These are phyloP conservation scores for Geotrichum carabidarum DNA, from an alignment of 1,139 yeast genomes.

Conservation along the genomic window DNA sequence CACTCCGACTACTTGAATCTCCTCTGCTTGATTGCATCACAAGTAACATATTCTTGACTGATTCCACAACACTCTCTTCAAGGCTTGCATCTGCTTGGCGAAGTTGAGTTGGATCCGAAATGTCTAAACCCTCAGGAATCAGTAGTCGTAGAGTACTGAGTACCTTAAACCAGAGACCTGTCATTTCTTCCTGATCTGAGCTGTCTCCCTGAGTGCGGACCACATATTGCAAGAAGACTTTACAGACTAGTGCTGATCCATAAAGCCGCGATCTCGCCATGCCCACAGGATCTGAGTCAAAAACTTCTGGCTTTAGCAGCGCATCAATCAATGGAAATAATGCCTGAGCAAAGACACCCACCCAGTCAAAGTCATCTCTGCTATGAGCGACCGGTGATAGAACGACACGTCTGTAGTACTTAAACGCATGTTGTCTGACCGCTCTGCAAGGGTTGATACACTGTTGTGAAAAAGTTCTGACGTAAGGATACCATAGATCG, in stretches of 20 bases:
- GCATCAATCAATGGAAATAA: conserved; percentile 70
- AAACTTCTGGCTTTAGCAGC: conserved; percentile 60
- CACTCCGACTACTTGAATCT: conserved; percentile 39
- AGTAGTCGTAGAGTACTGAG: conserved; percentile 48
- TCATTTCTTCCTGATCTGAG: conserved; percentile 34
- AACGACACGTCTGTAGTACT: conserved; percentile 47
- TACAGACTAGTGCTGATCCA: conserved; percentile 62
- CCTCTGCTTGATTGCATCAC: conserved; percentile 42
- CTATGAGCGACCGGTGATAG: conserved; percentile 41
- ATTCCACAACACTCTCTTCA: conserved; percentile 57
- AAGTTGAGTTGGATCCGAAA: conserved; percentile 16
- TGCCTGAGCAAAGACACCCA: conserved; percentile 58
- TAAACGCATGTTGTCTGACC: conserved; percentile 56
- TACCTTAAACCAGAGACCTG: conserved; percentile 43
- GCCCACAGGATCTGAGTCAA: conserved; percentile 59
- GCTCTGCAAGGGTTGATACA: conserved; percentile 84
- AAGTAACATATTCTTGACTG: conserved; percentile 54
- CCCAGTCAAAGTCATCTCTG: conserved; percentile 39
- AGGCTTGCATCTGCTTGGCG: conserved; percentile 21
- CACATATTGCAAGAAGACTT: conserved; percentile 61
- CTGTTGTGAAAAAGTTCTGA: conserved; percentile 73
- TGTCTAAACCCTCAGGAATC: conserved; percentile 28
- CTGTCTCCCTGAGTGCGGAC: conserved; percentile 38
- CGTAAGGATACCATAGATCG: conserved; percentile 26
- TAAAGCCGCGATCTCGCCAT: conserved; percentile 62